A percentile compares a stretch with the other conserved stretches of the same genome.
Evolutionary conservation across 805 yeast genomes (phyloP).

Genomic region (Candida ascalaphidarum): DNA sequence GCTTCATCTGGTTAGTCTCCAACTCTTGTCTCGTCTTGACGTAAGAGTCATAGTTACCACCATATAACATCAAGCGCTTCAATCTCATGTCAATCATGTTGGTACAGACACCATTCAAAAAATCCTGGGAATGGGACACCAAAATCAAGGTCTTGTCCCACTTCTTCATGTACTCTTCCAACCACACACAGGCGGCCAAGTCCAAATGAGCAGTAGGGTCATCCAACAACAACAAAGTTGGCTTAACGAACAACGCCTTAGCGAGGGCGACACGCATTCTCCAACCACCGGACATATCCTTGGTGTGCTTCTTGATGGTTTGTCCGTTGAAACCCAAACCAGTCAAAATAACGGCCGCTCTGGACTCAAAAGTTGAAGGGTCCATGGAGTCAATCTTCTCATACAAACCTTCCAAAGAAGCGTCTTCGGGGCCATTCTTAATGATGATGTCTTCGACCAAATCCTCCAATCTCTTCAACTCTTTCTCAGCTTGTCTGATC

Average conservation of each 20-base stretch:
- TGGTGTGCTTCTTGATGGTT: constrained; percentile 89
- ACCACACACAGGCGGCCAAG: constrained; percentile 99
- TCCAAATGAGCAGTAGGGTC: constrained; percentile 99
- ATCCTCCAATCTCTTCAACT: constrained; percentile 85
- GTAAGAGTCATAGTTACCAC: constrained; percentile 98
- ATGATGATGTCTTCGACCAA: constrained; percentile 83
- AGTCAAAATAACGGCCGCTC: constrained; percentile 91
- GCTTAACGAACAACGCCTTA: constrained; percentile 96
- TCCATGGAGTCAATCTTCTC: constrained; percentile 96
- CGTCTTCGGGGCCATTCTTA: constrained; percentile 91
- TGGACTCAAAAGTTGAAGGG: constrained; percentile 88
- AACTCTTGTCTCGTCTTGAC: constrained; percentile 87
- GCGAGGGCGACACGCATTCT: constrained; percentile 99
- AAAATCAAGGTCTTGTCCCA: constrained; percentile 89
- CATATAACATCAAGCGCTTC: constrained; percentile 66
- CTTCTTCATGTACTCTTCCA: constrained; percentile 93
- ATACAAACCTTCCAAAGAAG: constrained; percentile 75
- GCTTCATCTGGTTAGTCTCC: constrained; percentile 98
- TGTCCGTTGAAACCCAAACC: constrained; percentile 93
- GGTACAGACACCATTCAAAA: constrained; percentile 96
- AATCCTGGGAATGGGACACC: constrained; percentile 98
- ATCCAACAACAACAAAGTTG: constrained; percentile 87
- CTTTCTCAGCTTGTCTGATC: constrained; percentile 91
- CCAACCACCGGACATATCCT: constrained; percentile 99
- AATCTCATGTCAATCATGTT: constrained; percentile 97